Conservation (phyloP, 495 filamentous ascomycete genomes). For the Lasiosphaeris hirsuta region DNA sequence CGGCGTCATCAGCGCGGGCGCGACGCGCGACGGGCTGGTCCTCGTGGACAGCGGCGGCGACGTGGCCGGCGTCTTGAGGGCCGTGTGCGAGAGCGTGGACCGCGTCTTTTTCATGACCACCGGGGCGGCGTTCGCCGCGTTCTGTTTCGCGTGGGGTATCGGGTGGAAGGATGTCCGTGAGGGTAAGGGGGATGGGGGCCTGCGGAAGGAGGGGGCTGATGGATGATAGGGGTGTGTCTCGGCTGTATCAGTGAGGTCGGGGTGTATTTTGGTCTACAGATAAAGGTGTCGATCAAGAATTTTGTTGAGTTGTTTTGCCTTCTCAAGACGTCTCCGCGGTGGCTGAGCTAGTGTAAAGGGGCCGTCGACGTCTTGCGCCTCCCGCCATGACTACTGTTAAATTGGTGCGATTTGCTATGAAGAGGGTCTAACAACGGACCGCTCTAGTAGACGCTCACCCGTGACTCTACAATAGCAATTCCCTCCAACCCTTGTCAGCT, state of each 20-base stretch:
- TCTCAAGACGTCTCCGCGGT: too few relatives aligned
- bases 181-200: neutral
- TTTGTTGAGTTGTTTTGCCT: too few relatives aligned
- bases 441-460: too few relatives aligned
- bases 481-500: too few relatives aligned
- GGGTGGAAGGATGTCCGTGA: conserved; percentile 2
- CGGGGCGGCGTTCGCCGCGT: neutral
- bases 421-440: too few relatives aligned
- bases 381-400: too few relatives aligned
- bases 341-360: too few relatives aligned
- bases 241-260: neutral
- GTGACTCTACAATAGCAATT: too few relatives aligned
- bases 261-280: too few relatives aligned
- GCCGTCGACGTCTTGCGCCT: too few relatives aligned
- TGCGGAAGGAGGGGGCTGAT: neutral
- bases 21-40: neutral
- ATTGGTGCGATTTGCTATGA: too few relatives aligned
- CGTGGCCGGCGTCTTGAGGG: neutral
- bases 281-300: too few relatives aligned
- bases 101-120: conserved; percentile 7
- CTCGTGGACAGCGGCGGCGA: neutral
- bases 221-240: neutral
- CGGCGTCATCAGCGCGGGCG: neutral
- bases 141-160: conserved; percentile 1
- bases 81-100: neutral